phyloP scores from a whole-genome alignment of 2,329 filamentous ascomycete genomes.

The Diaporthe caulivora region DNA sequence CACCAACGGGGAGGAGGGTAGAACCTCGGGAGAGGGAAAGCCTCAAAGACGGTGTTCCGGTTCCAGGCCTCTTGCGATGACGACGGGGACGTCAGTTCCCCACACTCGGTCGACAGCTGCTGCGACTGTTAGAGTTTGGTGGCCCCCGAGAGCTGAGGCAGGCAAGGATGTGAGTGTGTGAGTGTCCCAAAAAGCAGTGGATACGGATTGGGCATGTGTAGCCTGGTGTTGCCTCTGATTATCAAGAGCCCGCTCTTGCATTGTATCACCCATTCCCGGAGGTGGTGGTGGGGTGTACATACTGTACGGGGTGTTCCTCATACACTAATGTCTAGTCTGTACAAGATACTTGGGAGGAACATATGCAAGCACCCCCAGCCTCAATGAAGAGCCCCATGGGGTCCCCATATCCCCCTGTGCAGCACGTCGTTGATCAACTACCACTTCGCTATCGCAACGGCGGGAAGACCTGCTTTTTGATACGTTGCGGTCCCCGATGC shows the following conservation, averaged over 20 bases:
- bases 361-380: background rate
- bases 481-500: background rate
- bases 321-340: background rate
- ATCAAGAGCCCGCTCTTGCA: background rate
- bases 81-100: background rate
- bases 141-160: conserved; percentile 3
- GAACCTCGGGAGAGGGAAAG: background rate
- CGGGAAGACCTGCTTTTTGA: background rate
- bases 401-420: background rate
- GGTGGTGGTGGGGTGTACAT: conserved; percentile 32
- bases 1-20: background rate
- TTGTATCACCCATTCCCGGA: background rate
- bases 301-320: background rate
- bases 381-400: conserved; percentile 7
- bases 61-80: background rate
- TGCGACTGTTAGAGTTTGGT: conserved; percentile 21
- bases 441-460: background rate
- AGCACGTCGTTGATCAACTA: background rate
- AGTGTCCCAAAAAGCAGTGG: background rate
- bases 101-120: background rate
- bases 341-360: background rate
- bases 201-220: background rate
- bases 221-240: conserved; percentile 10
- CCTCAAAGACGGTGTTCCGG: too few species aligned
- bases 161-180: background rate